phyloP scores from a whole-genome alignment of 768 basidiomycete species.

The Cystofilobasidium macerans region DNA sequence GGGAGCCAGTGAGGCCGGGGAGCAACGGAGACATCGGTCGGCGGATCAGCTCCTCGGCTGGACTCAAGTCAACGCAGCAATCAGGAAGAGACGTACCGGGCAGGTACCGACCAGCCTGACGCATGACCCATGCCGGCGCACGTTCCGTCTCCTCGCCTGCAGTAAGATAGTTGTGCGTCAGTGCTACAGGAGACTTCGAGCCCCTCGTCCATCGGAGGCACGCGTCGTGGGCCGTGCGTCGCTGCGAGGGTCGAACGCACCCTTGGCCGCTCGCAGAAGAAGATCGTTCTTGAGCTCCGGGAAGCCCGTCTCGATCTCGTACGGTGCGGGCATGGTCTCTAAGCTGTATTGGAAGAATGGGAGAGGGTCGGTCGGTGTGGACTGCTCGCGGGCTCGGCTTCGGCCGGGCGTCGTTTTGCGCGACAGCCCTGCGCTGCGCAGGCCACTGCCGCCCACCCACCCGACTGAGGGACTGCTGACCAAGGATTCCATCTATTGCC shows the following conservation, averaged over 20 bases:
- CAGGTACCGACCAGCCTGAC: conserved; percentile 89
- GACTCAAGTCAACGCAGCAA: neutral
- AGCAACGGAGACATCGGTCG: conserved; percentile 27
- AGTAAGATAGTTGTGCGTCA: neutral
- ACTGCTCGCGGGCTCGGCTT: no score
- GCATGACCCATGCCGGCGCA: conserved; percentile 98
- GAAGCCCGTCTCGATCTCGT: conserved; percentile 26
- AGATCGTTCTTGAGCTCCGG: conserved; percentile 65
- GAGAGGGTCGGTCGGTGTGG: neutral
- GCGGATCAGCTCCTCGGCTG: neutral
- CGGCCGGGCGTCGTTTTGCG: no score
- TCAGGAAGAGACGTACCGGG: conserved; percentile 49
- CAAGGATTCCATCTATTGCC: no score
- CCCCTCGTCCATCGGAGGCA: no score
- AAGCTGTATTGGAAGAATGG: neutral
- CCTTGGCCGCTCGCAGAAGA: conserved; percentile 72
- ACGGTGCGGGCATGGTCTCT: neutral
- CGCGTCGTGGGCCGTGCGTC: no score
- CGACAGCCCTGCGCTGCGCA: no score
- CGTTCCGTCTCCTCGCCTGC: conserved; percentile 73
- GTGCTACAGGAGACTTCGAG: neutral
- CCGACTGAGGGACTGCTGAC: no score
- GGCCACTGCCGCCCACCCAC: no score
- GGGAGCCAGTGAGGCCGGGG: neutral
- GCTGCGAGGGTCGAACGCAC: conserved; percentile 39